phyloP scores from a whole-genome alignment of 2,329 filamentous ascomycete genomes.

The Thelonectria blattea region DNA sequence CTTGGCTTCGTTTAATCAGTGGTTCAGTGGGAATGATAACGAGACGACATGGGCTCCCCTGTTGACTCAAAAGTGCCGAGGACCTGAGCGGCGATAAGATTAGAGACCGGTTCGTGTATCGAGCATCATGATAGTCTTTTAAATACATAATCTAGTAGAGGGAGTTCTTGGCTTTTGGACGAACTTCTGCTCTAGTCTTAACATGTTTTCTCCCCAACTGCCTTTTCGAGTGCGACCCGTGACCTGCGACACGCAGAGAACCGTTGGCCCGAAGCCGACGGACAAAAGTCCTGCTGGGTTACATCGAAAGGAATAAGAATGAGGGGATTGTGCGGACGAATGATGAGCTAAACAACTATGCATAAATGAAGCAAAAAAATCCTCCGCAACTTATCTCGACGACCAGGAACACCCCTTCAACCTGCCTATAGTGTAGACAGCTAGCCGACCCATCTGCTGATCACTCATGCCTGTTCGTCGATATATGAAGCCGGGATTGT shows the following conservation, averaged over 20 bases:
- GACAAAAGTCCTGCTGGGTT: slow-evolving; percentile 1
- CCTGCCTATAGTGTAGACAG: slow-evolving; percentile 1
- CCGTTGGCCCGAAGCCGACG: neutral
- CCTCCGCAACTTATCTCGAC: neutral
- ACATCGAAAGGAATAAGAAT: neutral
- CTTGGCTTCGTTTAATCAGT: neutral
- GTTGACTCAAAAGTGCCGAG: slow-evolving; percentile 1
- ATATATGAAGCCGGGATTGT: neutral
- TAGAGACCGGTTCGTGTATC: neutral
- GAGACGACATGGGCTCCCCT: neutral
- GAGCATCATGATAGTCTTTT: neutral
- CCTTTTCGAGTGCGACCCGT: neutral
- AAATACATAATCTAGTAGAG: too few relatives aligned
- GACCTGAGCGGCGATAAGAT: neutral
- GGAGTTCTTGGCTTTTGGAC: neutral
- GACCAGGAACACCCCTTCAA: slow-evolving; percentile 2
- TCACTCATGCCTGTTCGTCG: neutral
- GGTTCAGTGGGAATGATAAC: neutral
- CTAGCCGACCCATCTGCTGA: slow-evolving; percentile 2
- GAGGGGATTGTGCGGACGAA: neutral
- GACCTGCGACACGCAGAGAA: neutral
- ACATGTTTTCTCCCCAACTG: neutral
- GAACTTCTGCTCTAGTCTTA: neutral
- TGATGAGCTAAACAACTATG: neutral
- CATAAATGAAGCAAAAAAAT: neutral